These are phyloP conservation scores for Fusarium miscanthi DNA, from an alignment of 2,329 filamentous ascomycete species.

Conservation along the genomic window DNA sequence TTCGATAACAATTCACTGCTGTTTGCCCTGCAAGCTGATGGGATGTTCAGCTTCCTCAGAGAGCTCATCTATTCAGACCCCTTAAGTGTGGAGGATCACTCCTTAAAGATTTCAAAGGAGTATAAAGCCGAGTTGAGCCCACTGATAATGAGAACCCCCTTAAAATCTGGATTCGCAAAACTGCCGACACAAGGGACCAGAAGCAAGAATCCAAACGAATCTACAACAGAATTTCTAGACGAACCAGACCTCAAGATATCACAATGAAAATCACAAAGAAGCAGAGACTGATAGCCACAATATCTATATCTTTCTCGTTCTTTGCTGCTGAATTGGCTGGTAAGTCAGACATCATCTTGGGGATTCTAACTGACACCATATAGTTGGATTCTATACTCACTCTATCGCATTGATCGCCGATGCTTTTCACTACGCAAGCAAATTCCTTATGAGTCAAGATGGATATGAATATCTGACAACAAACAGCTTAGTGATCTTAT, in stretches of 20 bases:
- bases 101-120: not conserved
- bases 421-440: slow-evolving; percentile 76
- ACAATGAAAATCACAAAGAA: slow-evolving; percentile 48
- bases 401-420: slow-evolving; percentile 80
- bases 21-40: slow-evolving; percentile 21
- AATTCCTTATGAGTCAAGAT: not conserved
- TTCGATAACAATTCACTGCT: slow-evolving; percentile 15
- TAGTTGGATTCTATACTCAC: slow-evolving; percentile 75
- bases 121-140: not conserved
- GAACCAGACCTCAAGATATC: not conserved
- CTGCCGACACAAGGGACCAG: not conserved
- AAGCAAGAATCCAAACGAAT: not conserved
- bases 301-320: slow-evolving; percentile 62
- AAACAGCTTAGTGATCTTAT: slow-evolving; percentile 75
- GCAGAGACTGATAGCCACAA: slow-evolving; percentile 59
- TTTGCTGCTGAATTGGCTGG: slow-evolving; percentile 64
- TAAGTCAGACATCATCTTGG: slow-evolving; percentile 41
- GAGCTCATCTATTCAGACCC: slow-evolving; percentile 6
- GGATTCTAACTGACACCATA: not conserved
- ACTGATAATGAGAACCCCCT: not conserved
- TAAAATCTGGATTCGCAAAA: not conserved
- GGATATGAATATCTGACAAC: slow-evolving; percentile 15
- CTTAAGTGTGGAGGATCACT: slow-evolving; percentile 15
- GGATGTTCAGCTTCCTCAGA: not conserved
- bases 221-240: not conserved